Evolutionary conservation across 306 rosid genomes (phyloP).

Genomic region (Mucuna pruriens): DNA sequence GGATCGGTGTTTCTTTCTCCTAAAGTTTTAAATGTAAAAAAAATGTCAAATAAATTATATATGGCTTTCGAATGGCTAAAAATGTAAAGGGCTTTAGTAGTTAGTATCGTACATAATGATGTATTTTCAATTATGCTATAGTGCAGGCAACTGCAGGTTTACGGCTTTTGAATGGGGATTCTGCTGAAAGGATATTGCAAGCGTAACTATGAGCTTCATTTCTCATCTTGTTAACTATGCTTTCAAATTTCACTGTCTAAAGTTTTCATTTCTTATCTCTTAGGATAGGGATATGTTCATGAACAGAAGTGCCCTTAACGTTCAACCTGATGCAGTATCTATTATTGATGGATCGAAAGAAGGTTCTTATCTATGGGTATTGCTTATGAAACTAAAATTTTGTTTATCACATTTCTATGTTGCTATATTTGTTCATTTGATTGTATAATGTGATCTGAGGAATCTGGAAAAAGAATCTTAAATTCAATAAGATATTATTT

Average conservation of each 20-base stretch:
- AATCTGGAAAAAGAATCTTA: too few relatives aligned
- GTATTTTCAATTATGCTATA: too few relatives aligned
- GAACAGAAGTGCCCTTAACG: constrained; percentile 51
- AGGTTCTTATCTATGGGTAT: constrained; percentile 65
- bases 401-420: too few relatives aligned
- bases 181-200: constrained; percentile 27
- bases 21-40: too few relatives aligned
- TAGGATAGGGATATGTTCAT: constrained; percentile 69
- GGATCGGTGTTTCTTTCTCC: constrained; percentile 44
- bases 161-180: constrained; percentile 31
- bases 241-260: not conserved
- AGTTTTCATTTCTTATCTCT: not conserved
- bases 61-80: too few relatives aligned
- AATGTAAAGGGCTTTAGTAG: not conserved
- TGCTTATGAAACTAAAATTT: too few relatives aligned
- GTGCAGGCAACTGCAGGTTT: constrained; percentile 42
- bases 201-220: not conserved
- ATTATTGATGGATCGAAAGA: constrained; percentile 73
- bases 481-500: too few relatives aligned
- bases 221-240: not conserved
- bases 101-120: not conserved
- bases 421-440: too few relatives aligned
- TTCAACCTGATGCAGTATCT: constrained; percentile 48
- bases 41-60: too few relatives aligned
- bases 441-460: too few relatives aligned